Conservation (phyloP, 1,284 basidiomycete species). For the Phellopilus nigrolimitatus region DNA sequence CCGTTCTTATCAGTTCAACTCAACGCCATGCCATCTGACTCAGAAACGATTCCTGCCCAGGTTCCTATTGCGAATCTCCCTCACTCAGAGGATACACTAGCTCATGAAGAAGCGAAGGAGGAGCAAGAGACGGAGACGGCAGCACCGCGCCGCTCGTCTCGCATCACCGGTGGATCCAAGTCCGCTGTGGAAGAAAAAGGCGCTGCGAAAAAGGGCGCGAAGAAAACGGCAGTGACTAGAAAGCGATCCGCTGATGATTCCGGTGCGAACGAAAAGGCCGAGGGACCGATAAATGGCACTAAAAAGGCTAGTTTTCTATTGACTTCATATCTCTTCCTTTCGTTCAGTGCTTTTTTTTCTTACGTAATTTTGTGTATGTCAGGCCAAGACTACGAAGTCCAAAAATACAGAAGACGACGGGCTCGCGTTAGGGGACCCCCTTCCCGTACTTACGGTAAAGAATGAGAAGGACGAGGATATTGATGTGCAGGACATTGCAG, state of each 20-base stretch:
- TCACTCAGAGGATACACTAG: background rate
- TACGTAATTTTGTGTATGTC: background rate
- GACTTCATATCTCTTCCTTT: background rate
- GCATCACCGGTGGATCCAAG: conserved; percentile 20
- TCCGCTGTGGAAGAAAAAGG: conserved; percentile 20
- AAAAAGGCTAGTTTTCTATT: conserved; percentile 9
- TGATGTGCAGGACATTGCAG: conserved; percentile 53
- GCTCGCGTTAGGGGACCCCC: conserved; percentile 55
- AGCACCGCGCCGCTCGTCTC: conserved; percentile 19
- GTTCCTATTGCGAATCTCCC: no score
- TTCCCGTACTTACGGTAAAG: conserved; percentile 74
- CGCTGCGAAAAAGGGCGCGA: conserved; percentile 17
- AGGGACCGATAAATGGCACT: conserved; percentile 20
- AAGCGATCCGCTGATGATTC: conserved; percentile 25
- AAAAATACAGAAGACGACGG: conserved; percentile 2
- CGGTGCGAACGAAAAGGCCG: conserved; percentile 27
- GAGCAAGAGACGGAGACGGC: background rate
- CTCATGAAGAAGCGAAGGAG: background rate
- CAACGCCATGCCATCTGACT: background rate
- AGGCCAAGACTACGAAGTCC: conserved; percentile 9
- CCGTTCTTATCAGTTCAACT: no score
- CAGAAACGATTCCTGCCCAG: background rate
- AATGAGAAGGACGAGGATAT: conserved; percentile 75
- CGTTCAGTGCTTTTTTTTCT: background rate
- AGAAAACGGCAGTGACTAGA: conserved; percentile 17